These are phyloP conservation scores for Viola pubescens DNA, from an alignment of 441 rosid genomes.

Conservation along the genomic window DNA sequence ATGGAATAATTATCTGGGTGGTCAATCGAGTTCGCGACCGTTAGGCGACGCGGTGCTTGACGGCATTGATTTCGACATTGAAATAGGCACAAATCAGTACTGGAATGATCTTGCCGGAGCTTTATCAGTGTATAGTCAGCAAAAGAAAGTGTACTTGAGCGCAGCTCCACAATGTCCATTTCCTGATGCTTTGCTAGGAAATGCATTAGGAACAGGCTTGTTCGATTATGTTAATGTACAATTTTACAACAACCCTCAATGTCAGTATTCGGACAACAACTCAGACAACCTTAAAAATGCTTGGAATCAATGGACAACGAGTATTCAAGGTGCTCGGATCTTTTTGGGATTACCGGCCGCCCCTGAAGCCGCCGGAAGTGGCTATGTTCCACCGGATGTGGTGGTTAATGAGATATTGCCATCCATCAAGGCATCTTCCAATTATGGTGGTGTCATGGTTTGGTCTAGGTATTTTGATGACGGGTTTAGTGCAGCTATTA, in stretches of 20 bases:
- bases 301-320: no score
- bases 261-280: no score
- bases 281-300: no score
- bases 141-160: constrained; percentile 13
- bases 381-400: constrained; percentile 2
- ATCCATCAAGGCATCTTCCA: constrained; percentile 10
- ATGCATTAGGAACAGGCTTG: no score
- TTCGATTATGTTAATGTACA: no score
- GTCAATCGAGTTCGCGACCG: no score
- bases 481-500: constrained; percentile 15
- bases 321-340: no score
- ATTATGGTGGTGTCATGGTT: constrained; percentile 28
- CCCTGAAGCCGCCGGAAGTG: no score
- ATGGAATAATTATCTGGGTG: no score
- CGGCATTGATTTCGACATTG: constrained; percentile 25
- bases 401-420: constrained; percentile 20
- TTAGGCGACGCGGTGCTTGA: constrained; percentile 26
- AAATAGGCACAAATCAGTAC: constrained; percentile 6
- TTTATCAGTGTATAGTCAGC: neutral
- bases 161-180: constrained; percentile 28
- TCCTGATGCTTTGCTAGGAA: constrained; percentile 16
- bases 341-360: no score
- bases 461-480: constrained; percentile 10
- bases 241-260: no score
- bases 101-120: constrained; percentile 14